phyloP scores from a whole-genome alignment of 2,329 filamentous ascomycete genomes.

The Colletotrichum lentis region DNA sequence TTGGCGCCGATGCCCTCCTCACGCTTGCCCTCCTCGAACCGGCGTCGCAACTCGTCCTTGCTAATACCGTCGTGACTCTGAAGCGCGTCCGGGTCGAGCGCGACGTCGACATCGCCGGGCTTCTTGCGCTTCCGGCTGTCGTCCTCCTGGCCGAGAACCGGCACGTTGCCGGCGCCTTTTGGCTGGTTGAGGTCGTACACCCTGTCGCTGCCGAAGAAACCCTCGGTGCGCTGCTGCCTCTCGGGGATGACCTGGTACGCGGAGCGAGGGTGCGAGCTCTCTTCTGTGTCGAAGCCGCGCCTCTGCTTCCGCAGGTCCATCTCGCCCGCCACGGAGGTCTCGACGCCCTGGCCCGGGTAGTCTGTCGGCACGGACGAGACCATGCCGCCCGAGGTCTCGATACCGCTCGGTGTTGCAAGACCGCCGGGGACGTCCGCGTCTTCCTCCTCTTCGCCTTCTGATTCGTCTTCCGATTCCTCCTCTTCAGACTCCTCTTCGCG shows the following conservation, averaged over 20 bases:
- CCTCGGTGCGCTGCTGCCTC: constrained; percentile 82
- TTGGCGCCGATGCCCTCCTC: constrained; percentile 73
- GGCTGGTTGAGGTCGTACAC: constrained; percentile 81
- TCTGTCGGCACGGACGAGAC: constrained; percentile 84
- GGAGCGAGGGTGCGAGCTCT: constrained; percentile 74
- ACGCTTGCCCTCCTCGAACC: constrained; percentile 77
- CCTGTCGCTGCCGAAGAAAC: constrained; percentile 95
- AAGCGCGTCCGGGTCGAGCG: constrained; percentile 85
- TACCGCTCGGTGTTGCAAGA: constrained; percentile 76
- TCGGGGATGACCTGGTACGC: constrained; percentile 93
- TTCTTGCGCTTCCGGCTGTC: constrained; percentile 88
- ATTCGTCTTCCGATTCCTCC: constrained; percentile 77
- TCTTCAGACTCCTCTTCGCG: constrained; percentile 78
- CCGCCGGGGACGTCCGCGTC: constrained; percentile 70
- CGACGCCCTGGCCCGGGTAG: constrained; percentile 71
- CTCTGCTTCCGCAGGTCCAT: constrained; percentile 90
- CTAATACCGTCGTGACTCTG: constrained; percentile 77
- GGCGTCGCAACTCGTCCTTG: constrained; percentile 82
- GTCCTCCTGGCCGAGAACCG: constrained; percentile 82
- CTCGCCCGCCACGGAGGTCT: constrained; percentile 82
- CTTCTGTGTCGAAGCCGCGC: constrained; percentile 87
- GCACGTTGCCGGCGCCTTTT: constrained; percentile 59
- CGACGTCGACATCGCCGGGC: constrained; percentile 92
- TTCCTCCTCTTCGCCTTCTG: constrained; percentile 71
- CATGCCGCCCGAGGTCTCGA: constrained; percentile 83